A percentile compares a stretch with the other conserved stretches of the same genome.
These are phyloP conservation scores for Aegilops bicornis DNA, from an alignment of 176 grass and related monocot species.

Conservation along the genomic window DNA sequence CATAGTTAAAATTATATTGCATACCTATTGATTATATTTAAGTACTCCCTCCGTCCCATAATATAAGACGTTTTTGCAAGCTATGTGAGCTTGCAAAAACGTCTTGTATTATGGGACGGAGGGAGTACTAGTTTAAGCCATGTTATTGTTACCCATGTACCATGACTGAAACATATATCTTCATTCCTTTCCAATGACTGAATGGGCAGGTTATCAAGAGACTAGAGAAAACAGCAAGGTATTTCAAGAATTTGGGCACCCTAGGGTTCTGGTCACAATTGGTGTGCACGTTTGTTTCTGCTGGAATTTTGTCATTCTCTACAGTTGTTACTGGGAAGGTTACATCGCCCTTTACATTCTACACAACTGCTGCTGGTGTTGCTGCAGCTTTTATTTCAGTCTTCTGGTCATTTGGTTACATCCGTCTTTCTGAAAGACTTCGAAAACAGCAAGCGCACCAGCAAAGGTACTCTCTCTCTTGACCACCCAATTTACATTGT, in stretches of 20 bases:
- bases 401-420: conserved; percentile 99
- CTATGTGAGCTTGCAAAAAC: no score
- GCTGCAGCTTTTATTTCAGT: conserved; percentile 86
- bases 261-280: conserved; percentile 91
- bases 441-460: conserved; percentile 70
- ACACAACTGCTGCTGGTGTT: conserved; percentile 74
- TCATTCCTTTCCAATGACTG: neutral
- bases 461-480: conserved; percentile 59
- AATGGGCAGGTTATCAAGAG: conserved; percentile 79
- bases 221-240: conserved; percentile 74
- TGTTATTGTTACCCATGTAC: neutral
- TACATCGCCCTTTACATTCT: conserved; percentile 83
- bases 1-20: neutral
- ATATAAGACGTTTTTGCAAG: no score
- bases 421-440: conserved; percentile 83
- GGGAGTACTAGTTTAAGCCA: no score
- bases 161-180: neutral
- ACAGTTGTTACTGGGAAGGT: conserved; percentile 69
- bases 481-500: neutral
- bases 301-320: conserved; percentile 91
- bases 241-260: conserved; percentile 93
- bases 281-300: conserved; percentile 80
- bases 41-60: neutral
- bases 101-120: no score
- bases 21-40: neutral